Evolutionary conservation across 495 filamentous ascomycete genomes (phyloP), one percentile per base, ranked within the genome.

Genomic region (Chaetomium tenue): DNA sequence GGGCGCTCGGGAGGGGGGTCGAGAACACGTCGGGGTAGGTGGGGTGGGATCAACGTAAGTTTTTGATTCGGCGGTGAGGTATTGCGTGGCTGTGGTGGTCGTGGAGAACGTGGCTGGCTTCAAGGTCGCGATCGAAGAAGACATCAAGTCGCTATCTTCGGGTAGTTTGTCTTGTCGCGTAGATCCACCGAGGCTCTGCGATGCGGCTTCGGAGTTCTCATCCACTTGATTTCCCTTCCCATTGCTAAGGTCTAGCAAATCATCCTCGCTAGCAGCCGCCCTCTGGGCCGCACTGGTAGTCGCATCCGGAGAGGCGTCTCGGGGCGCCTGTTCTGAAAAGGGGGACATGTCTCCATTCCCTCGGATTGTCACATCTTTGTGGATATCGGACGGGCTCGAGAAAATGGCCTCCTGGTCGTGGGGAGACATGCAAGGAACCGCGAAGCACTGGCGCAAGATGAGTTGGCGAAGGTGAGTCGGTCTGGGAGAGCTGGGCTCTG

Each of bases 41-140:
- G 87, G 81, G 5, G 84, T 86, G 28, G 86, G 83, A 65, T 88
- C 88, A 50, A 89, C 75, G 69, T 92, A 91, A 6, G 78, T 66
- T 37, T 54, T 61, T 4, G 76, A 70, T 40, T 78, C 79, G 30
- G 78, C 73, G 6, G 73, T 77, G 25, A 82, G 70, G 56, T 73
- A 78, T 51, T 80, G 76, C 26, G 74, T 75, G 54, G 71, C 68
- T 7, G 72, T 69, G 6, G 72, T 72, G 0, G 72, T 68, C 3
- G 72, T 61, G 2, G 71, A 68, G 30, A 44, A 61, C 20, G 75
- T 80, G n/a, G 74, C 65, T 25, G 79, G 79, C 50, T 78, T 82
- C 62, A 84, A 61, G 22, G 82, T 84, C 18, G 81, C 78, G 40
- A 81, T 77, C 8, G 82, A 84, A 3, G 82, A 83, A 50, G 82